Base-by-base conservation (phyloP, 1,284 basidiomycete species). In the Tausonia pullulans region DNA sequence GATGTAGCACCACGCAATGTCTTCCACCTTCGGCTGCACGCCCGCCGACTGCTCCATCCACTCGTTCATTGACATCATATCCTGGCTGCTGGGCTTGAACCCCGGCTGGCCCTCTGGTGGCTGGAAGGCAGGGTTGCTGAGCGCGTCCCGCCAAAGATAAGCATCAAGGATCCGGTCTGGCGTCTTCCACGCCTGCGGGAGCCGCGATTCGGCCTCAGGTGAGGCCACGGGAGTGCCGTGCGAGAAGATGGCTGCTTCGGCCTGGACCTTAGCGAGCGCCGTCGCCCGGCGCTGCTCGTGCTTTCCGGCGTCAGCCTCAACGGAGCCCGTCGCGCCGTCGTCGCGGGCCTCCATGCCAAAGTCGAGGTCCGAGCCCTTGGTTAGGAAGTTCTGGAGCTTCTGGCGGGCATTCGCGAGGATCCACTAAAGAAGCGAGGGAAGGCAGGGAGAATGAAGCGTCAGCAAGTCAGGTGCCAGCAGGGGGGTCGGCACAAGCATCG, bases 91-190 rank as follows among this genome's bases (percentile, higher is more conserved):
- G 7, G 67, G 63, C 51, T 72, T 61, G 7, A 74, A 27, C 27
- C 27, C 27, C 27, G 27, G 27, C 7, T 57, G 41, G 43, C 43
- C 55, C 55, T 57, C 16, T 13, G 52, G 52, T 10, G 4, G 27
- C 10, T 7, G 52, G 40, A 54, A 39, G n/a, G 40, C 41, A 2
- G 74, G 74, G 61, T 75, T 72, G 16, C 68, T 46, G 0, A 60
- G 43, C 27, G 68, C 58, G 27, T 57, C 52, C 43, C 54, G 81
- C 79, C 81, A 39, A 81, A 79, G 40, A 55, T 83, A 76, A 44
- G 90, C 78, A 70, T 93, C 89, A 14, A 94, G 78, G 43, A 93
- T 79, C 41, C 90, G 84, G 71, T 91, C 90, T 9, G 90, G 78
- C 0, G 84, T 88, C 75, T 84, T 84, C 88, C 88, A 90, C 1